Evolutionary conservation across 2,329 filamentous ascomycete genomes (phyloP).

Genomic region (Penicillium sp.): DNA sequence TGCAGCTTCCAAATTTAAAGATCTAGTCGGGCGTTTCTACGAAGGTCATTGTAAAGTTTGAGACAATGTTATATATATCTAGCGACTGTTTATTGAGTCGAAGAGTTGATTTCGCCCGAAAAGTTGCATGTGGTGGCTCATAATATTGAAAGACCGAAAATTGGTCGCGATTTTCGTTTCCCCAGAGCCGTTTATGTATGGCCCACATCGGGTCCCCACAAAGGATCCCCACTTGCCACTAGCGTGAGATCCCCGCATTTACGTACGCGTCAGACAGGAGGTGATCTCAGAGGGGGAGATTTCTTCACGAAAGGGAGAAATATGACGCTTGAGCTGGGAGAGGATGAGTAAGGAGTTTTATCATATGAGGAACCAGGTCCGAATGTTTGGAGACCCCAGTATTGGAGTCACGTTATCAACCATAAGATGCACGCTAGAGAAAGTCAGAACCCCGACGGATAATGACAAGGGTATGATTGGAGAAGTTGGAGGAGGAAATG

Average conservation of each 20-base stretch:
- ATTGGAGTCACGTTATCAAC: neutral
- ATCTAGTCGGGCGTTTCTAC: too few species aligned
- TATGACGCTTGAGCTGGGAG: neutral
- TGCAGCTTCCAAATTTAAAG: too few species aligned
- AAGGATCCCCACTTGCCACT: neutral
- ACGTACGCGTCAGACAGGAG: neutral
- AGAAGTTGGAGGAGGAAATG: neutral
- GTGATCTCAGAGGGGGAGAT: neutral
- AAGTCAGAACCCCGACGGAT: neutral
- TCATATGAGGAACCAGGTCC: neutral
- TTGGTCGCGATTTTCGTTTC: neutral
- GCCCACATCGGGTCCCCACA: neutral
- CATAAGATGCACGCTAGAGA: neutral
- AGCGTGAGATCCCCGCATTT: neutral
- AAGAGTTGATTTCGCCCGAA: too few species aligned
- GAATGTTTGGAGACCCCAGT: too few species aligned
- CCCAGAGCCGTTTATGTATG: neutral
- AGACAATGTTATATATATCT: too few species aligned
- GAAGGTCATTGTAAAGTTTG: too few species aligned
- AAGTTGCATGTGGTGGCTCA: neutral
- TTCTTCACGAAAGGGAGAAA: neutral
- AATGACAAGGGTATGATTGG: neutral
- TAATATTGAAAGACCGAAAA: neutral
- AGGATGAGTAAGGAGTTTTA: neutral
- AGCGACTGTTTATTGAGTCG: too few species aligned